A percentile compares a stretch with the other conserved stretches of the same genome.
Evolutionary conservation across 371 early-diverging fungal genomes (phyloP).

Genomic region (Rhizopus delemar): DNA sequence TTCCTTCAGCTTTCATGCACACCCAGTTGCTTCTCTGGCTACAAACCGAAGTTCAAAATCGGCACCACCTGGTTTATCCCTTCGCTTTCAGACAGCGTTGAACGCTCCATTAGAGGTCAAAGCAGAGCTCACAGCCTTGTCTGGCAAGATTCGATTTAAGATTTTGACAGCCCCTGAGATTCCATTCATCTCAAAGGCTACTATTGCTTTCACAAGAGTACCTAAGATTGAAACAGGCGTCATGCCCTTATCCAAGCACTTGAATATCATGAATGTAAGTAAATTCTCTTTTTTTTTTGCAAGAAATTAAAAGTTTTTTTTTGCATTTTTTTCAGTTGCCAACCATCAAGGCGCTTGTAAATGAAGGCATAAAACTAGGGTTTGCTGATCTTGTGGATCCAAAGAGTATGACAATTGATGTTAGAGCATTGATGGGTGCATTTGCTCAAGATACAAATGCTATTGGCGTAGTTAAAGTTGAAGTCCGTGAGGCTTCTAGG

Average conservation of each 20-base stretch:
- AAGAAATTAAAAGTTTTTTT: background rate
- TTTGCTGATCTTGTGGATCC: constrained; percentile 48
- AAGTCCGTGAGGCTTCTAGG: constrained; percentile 32
- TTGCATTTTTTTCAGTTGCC: constrained; percentile 27
- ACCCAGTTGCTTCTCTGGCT: constrained; percentile 37
- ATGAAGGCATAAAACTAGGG: constrained; percentile 41
- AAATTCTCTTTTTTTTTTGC: background rate
- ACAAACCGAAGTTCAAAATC: constrained; percentile 25
- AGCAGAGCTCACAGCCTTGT: constrained; percentile 44
- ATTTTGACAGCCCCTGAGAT: constrained; percentile 41
- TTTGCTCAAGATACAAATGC: constrained; percentile 37
- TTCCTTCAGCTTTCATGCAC: constrained; percentile 48
- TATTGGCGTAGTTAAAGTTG: constrained; percentile 41
- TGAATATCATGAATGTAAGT: constrained; percentile 49
- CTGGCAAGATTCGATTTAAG: constrained; percentile 46
- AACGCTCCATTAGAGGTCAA: constrained; percentile 36
- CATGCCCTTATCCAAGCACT: constrained; percentile 43
- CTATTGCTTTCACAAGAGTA: constrained; percentile 45
- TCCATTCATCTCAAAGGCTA: constrained; percentile 46
- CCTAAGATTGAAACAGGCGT: constrained; percentile 45
- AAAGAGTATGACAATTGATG: constrained; percentile 45
- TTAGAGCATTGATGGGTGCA: constrained; percentile 34
- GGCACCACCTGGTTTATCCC: constrained; percentile 39
- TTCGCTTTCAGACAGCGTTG: constrained; percentile 34
- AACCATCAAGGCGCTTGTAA: constrained; percentile 40